phyloP scores from a whole-genome alignment of 208 protist species.

The Acanthamoeba castellanii region DNA sequence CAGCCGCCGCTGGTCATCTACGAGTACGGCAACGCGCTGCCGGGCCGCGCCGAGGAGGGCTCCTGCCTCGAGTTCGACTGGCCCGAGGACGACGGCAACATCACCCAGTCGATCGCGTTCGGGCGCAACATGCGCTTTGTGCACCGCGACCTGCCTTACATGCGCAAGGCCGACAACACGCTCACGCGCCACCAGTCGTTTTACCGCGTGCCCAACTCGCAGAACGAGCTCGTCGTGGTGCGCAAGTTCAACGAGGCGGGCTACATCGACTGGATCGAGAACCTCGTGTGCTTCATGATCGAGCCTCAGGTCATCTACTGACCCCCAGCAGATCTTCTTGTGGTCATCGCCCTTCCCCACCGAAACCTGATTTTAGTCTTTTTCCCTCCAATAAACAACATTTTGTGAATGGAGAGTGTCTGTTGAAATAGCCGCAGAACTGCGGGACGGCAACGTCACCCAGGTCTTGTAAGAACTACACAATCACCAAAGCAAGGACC shows the following conservation, averaged over 20 bases:
- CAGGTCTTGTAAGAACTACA: too few species aligned
- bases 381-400: too few species aligned
- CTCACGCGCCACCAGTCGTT: not conserved
- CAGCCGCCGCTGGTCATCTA: not conserved
- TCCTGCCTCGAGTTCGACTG: not conserved
- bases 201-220: not conserved
- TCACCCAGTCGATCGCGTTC: not conserved
- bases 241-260: not conserved
- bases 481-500: too few species aligned
- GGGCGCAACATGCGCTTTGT: not conserved
- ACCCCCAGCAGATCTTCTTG: too few species aligned
- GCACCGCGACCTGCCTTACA: not conserved
- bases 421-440: too few species aligned
- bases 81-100: not conserved
- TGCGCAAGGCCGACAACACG: not conserved
- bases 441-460: too few species aligned
- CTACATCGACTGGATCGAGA: not conserved
- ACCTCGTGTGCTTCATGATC: not conserved
- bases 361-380: too few species aligned
- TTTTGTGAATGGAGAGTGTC: too few species aligned
- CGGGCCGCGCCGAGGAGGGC: not conserved
- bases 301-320: not conserved
- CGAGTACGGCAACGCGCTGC: slow-evolving; percentile 36
- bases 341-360: too few species aligned
- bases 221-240: not conserved